A percentile compares a stretch with the other conserved stretches of the same genome.
phyloP scores from a whole-genome alignment of 257 asterid species.

The Parsonsia alboflavescens region DNA sequence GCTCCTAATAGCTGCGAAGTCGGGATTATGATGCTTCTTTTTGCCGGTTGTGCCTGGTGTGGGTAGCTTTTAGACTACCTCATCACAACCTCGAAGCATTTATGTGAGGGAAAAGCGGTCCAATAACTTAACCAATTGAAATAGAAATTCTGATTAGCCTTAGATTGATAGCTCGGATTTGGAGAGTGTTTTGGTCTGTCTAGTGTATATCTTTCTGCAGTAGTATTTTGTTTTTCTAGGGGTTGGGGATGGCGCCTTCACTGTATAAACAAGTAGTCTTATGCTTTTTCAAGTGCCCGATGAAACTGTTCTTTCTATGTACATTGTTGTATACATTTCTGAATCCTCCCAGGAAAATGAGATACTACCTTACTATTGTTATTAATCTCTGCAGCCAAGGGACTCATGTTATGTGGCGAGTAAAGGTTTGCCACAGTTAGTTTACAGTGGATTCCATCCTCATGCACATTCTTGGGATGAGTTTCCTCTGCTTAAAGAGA shows the following conservation, averaged over 20 bases:
- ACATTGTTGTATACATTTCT: neutral
- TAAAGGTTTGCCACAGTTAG: conserved; percentile 61
- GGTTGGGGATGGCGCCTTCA: too few relatives aligned
- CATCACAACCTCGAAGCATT: neutral
- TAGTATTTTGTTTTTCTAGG: too few relatives aligned
- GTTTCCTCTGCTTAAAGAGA: conserved; percentile 71
- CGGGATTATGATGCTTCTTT: neutral
- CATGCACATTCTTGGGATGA: conserved; percentile 87
- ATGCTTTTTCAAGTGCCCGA: neutral
- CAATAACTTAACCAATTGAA: neutral
- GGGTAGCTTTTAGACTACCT: neutral
- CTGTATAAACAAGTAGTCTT: neutral
- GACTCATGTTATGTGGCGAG: conserved; percentile 80
- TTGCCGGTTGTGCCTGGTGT: neutral
- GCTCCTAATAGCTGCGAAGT: neutral
- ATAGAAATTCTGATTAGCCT: neutral
- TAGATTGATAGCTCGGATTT: neutral
- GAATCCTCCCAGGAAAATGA: neutral
- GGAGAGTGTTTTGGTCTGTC: neutral
- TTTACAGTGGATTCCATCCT: conserved; percentile 79
- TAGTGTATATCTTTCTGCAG: too few relatives aligned
- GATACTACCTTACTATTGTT: neutral
- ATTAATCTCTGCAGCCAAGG: conserved; percentile 51
- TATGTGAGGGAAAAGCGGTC: neutral
- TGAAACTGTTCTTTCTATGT: neutral